Evolutionary conservation across 169 alveolate genomes (phyloP), one percentile per base, ranked within the genome.

Genomic region (Plasmodium ovale): DNA sequence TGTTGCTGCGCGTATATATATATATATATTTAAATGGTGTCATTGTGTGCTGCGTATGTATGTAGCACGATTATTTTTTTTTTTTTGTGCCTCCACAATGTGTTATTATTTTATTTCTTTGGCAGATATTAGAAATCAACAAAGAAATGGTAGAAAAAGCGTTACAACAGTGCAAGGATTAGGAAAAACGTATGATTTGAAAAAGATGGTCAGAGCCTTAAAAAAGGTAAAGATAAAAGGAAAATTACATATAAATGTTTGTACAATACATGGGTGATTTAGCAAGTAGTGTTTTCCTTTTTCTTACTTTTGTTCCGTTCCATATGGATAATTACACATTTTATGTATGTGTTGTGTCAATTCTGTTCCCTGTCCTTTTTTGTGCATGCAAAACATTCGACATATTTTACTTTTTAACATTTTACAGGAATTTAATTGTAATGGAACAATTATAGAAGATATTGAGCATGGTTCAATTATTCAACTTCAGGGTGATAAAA

Each of bases 101-200:
- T 54, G 25, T 21, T 54, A 16, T 37, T 65, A 37, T 37, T 70
- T 49, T 25, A 49, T 49, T 2, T 23, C 51, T 49, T 10, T 31
- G 29, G 35, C 68, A 74, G 88, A 95, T 70, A 96, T 97, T 31
- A 93, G 99, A 51, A 97, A 96, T 92, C 99, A 97, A 92, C 99
- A 97, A 93, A 93, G 99, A 37, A 97, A 97, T 93, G 99, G 99
- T 68, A 94, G 98, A 73, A 97, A 97, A 92, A 96, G 98, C 79
- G 96, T 97, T 35, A 97, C 99, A 60, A 97, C 99, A 49, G 98
- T 97, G 72, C 99, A 97, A 92, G 99, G 99, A 60, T 95, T 97
- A 54, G 96, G 95, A 72, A 96, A 95, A 87, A 94, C 95, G 49
- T 96, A 95, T 91, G 98, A 96, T 93, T 87, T 95, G 87, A 97